These are phyloP conservation scores for Salvia splendens DNA, from an alignment of 257 asterid species.

Conservation along the genomic window DNA sequence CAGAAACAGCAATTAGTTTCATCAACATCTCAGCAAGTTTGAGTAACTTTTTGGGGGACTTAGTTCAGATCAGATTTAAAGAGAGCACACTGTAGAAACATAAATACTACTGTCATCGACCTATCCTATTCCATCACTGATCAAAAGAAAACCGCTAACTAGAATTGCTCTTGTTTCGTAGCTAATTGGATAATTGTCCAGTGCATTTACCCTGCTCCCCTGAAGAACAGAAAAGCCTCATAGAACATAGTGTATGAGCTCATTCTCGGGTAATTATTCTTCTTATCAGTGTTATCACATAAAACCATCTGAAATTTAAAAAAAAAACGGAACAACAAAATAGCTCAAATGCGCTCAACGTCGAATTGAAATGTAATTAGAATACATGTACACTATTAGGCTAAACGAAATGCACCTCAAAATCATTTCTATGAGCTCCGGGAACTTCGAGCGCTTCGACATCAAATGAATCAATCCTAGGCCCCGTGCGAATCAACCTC, in stretches of 20 bases:
- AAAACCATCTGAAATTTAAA: conserved; percentile 8
- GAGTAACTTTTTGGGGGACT: not conserved
- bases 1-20: not conserved
- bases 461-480: conserved; percentile 91
- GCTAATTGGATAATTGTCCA: not conserved
- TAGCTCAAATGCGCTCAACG: conserved; percentile 20
- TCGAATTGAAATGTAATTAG: conserved; percentile 2
- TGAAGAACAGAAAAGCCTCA: not conserved
- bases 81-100: conserved; percentile 12
- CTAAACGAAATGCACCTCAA: conserved; percentile 57
- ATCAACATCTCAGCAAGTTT: conserved; percentile 13
- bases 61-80: not conserved
- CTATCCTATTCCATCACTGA: conserved; percentile 24
- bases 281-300: conserved; percentile 10
- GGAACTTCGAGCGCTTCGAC: conserved; percentile 97
- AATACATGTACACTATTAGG: not conserved
- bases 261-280: conserved; percentile 7
- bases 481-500: conserved; percentile 93
- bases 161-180: conserved; percentile 1
- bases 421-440: conserved; percentile 71
- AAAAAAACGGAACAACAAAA: not conserved
- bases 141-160: conserved; percentile 12
- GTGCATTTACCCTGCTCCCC: too few species aligned
- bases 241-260: not conserved
- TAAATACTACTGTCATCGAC: not conserved